A percentile compares a stretch with the other conserved stretches of the same genome.
Evolutionary conservation across 805 yeast genomes (phyloP).

Genomic region (Starmerella vaccinii): DNA sequence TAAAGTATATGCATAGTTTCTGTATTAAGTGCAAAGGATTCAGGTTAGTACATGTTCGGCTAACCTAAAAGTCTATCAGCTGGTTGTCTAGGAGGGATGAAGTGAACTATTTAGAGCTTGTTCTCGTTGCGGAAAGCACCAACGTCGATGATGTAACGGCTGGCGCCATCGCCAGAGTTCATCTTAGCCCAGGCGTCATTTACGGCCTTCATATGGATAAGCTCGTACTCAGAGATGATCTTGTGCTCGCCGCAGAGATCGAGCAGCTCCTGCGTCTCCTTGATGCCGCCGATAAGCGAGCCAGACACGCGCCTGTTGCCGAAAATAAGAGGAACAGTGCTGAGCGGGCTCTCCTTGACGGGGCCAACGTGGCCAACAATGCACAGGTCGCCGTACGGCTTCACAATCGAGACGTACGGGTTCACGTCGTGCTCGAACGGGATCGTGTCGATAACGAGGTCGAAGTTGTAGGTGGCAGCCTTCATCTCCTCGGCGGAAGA

Average conservation of each 20-base stretch:
- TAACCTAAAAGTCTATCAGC: background rate
- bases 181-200: constrained; percentile 19
- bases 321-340: constrained; percentile 40
- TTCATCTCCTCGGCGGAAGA: constrained; percentile 34
- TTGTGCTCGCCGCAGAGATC: constrained; percentile 49
- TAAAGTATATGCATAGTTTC: too few species aligned
- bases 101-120: background rate
- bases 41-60: background rate
- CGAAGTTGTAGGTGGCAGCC: constrained; percentile 33
- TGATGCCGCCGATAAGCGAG: constrained; percentile 52
- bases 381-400: constrained; percentile 48
- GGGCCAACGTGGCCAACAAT: constrained; percentile 53
- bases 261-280: constrained; percentile 57
- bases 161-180: constrained; percentile 12
- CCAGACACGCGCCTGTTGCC: constrained; percentile 34
- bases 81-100: background rate
- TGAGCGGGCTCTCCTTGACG: constrained; percentile 35
- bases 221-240: constrained; percentile 55
- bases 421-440: constrained; percentile 41
- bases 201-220: constrained; percentile 38
- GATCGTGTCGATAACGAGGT: constrained; percentile 45
- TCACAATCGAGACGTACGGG: constrained; percentile 42
- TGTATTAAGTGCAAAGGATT: too few species aligned
- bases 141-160: constrained; percentile 18
- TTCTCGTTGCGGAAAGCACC: constrained; percentile 2